Percentiles rank a stretch among this genome's conserved stretches.
phyloP scores from a whole-genome alignment of 208 protist species.

The Trypanosoma theileri region DNA sequence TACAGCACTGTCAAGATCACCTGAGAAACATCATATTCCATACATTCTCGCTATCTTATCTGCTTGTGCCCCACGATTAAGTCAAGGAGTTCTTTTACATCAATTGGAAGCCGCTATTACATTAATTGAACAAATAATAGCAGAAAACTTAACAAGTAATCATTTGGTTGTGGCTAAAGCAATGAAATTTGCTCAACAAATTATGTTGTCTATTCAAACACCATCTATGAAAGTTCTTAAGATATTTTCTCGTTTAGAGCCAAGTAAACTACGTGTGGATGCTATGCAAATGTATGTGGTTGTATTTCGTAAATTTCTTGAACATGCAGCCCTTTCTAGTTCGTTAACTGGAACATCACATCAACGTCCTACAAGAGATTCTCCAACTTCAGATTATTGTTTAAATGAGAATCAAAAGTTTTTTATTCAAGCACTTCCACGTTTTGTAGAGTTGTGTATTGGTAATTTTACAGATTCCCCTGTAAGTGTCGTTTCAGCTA shows the following conservation, averaged over 20 bases:
- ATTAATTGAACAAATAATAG: slow-evolving; percentile 70
- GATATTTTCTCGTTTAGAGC: slow-evolving; percentile 59
- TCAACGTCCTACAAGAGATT: slow-evolving; percentile 21
- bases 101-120: slow-evolving; percentile 43
- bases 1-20: slow-evolving; percentile 54
- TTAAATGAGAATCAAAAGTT: slow-evolving; percentile 45
- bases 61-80: slow-evolving; percentile 70
- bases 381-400: slow-evolving; percentile 39
- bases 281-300: slow-evolving; percentile 66
- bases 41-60: slow-evolving; percentile 81
- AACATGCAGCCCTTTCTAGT: slow-evolving; percentile 54
- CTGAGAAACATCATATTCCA: slow-evolving; percentile 75
- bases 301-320: slow-evolving; percentile 82
- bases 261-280: slow-evolving; percentile 71
- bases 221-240: slow-evolving; percentile 48
- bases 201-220: slow-evolving; percentile 58
- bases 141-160: slow-evolving; percentile 64
- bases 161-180: slow-evolving; percentile 63
- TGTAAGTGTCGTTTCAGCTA: slow-evolving; percentile 40
- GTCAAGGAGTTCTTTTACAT: slow-evolving; percentile 65
- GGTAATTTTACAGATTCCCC: slow-evolving; percentile 65
- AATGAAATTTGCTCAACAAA: slow-evolving; percentile 67
- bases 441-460: slow-evolving; percentile 65
- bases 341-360: slow-evolving; percentile 5
- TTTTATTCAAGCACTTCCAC: slow-evolving; percentile 50